These are phyloP conservation scores for Dipteronia sinensis DNA, from an alignment of 345 rosid genomes.

Conservation along the genomic window DNA sequence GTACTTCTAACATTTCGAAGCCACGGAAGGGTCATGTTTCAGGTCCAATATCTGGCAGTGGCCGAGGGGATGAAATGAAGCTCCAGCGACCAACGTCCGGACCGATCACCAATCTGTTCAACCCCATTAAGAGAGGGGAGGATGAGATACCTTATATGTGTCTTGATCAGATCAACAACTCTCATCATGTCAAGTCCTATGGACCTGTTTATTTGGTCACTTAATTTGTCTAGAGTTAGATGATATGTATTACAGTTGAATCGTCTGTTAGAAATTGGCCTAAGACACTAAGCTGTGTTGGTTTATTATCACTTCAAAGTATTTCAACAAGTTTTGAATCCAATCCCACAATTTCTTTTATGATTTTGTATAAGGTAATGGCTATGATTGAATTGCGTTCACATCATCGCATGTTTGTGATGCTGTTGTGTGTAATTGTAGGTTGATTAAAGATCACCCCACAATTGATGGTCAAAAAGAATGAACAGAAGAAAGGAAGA, in stretches of 20 bases:
- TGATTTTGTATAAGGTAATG: no score
- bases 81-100: slow-evolving; percentile 42
- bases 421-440: neutral
- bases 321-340: neutral
- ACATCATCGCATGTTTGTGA: neutral
- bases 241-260: neutral
- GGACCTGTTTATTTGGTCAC: slow-evolving; percentile 64
- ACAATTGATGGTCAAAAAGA: slow-evolving; percentile 9
- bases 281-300: neutral
- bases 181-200: slow-evolving; percentile 36
- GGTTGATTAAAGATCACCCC: neutral
- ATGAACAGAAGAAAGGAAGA: neutral
- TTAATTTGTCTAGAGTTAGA: slow-evolving; percentile 15
- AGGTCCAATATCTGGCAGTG: slow-evolving; percentile 37
- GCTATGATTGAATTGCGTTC: neutral
- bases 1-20: slow-evolving; percentile 20
- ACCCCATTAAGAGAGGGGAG: slow-evolving; percentile 30
- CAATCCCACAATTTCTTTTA: neutral
- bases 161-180: slow-evolving; percentile 33
- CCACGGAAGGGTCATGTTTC: slow-evolving; percentile 43
- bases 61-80: slow-evolving; percentile 21
- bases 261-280: neutral
- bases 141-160: slow-evolving; percentile 42
- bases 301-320: neutral
- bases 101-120: slow-evolving; percentile 39